phyloP scores from a whole-genome alignment of 352 stramenopile species.

The Pythium apleroticum region DNA sequence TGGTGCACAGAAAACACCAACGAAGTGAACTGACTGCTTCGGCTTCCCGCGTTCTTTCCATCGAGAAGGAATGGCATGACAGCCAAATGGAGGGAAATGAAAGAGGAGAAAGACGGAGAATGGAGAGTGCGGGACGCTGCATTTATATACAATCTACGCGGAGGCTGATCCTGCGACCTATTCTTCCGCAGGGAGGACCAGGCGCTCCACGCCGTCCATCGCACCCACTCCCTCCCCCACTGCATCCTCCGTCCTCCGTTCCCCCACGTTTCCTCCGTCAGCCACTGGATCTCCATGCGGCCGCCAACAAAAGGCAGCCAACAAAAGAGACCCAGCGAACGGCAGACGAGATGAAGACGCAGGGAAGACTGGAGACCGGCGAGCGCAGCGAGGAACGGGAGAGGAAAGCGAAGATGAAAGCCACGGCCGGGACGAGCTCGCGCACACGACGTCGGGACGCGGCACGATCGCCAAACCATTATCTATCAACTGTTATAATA shows the following conservation, averaged over 20 bases:
- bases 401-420: conserved; percentile 27
- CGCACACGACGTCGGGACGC: conserved; percentile 8
- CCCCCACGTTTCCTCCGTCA: background rate
- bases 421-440: conserved; percentile 7
- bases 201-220: background rate
- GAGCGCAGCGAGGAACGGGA: background rate
- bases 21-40: background rate
- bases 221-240: background rate
- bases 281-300: conserved; percentile 4
- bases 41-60: background rate
- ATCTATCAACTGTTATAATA: conserved; percentile 39
- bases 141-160: conserved; percentile 12
- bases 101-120: background rate
- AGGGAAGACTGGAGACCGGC: background rate
- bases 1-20: background rate
- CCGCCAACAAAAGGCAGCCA: conserved; percentile 1
- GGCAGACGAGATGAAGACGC: background rate
- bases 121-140: background rate
- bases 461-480: conserved; percentile 27
- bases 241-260: background rate
- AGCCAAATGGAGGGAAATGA: background rate
- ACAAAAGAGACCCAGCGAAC: background rate
- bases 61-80: background rate
- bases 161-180: conserved; percentile 6
- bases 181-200: conserved; percentile 4